Percentiles rank a stretch among this genome's conserved stretches.
Conservation (phyloP, 306 rosid genomes). For the Cucumis cinereus region DNA sequence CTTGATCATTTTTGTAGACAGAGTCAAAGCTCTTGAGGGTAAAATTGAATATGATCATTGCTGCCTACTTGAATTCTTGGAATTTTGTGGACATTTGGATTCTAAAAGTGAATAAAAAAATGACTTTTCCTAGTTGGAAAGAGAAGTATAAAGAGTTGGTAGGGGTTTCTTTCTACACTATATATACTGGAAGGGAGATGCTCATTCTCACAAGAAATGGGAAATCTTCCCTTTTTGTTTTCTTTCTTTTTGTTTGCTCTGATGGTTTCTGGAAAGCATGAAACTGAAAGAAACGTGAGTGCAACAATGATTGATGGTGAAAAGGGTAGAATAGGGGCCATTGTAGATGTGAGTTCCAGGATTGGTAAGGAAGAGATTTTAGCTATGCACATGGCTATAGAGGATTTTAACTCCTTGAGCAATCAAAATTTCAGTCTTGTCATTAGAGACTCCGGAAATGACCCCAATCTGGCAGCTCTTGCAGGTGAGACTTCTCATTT, state of each 20-base stretch:
- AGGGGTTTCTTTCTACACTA: not conserved
- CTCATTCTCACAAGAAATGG: not conserved
- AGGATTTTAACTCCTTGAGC: constrained; percentile 13
- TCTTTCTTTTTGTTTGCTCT: not conserved
- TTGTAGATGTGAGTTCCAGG: constrained; percentile 21
- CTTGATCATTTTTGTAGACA: not conserved
- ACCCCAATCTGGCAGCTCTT: constrained; percentile 29
- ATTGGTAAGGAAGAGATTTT: constrained; percentile 34
- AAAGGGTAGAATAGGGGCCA: constrained; percentile 19
- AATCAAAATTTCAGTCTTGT: constrained; percentile 16
- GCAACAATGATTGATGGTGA: not conserved
- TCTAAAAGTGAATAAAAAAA: not conserved
- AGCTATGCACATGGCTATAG: constrained; percentile 34
- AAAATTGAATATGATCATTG: not conserved
- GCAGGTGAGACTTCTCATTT: constrained; percentile 18
- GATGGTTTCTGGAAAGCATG: not conserved
- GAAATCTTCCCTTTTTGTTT: not conserved
- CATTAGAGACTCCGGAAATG: constrained; percentile 14
- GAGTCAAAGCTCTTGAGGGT: not conserved
- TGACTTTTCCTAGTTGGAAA: not conserved
- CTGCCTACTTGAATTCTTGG: not conserved
- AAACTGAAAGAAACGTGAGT: not conserved
- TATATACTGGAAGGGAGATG: not conserved
- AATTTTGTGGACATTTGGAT: not conserved
- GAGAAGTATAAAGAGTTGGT: not conserved